Evolutionary conservation across 2,329 filamentous ascomycete genomes (phyloP).

Genomic region (Talaromyces amestolkiae): DNA sequence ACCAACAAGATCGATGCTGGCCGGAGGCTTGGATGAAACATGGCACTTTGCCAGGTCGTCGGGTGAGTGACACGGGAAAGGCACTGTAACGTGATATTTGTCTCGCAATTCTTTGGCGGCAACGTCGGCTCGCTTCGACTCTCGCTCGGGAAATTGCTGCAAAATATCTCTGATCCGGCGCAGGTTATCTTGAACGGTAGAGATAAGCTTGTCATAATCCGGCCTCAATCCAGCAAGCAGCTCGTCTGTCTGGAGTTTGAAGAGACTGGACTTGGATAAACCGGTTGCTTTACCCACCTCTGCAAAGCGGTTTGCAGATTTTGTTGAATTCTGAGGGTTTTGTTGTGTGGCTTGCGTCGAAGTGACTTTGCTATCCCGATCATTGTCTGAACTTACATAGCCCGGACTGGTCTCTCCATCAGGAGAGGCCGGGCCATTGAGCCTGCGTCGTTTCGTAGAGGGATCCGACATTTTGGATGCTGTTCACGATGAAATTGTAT

Average conservation of each 20-base stretch:
- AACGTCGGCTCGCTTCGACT: slow-evolving; percentile 57
- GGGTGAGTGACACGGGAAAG: slow-evolving; percentile 80
- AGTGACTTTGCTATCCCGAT: background rate
- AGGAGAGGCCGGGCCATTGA: slow-evolving; percentile 13
- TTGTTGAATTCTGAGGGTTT: background rate
- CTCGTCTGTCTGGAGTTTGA: slow-evolving; percentile 67
- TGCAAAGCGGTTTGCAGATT: slow-evolving; percentile 25
- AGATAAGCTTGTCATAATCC: slow-evolving; percentile 57
- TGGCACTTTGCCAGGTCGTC: slow-evolving; percentile 76
- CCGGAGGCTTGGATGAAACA: slow-evolving; percentile 71
- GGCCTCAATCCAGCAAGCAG: slow-evolving; percentile 58
- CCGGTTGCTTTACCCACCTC: slow-evolving; percentile 45
- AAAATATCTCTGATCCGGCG: slow-evolving; percentile 57
- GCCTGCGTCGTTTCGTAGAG: slow-evolving; percentile 15
- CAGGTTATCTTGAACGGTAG: slow-evolving; percentile 53
- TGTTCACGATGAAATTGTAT: background rate
- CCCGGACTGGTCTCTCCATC: background rate
- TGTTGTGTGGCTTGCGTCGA: slow-evolving; percentile 19
- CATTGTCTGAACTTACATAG: slow-evolving; percentile 4
- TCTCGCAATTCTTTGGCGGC: slow-evolving; percentile 67
- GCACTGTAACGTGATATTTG: slow-evolving; percentile 67
- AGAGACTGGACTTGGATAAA: slow-evolving; percentile 64
- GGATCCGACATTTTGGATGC: slow-evolving; percentile 11
- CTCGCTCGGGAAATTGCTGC: slow-evolving; percentile 54
- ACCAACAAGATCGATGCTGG: slow-evolving; percentile 80